Percentiles rank a stretch among this genome's conserved stretches.
These are phyloP conservation scores for Fusarium beomiforme DNA, from an alignment of 2,329 filamentous ascomycete species.

Conservation along the genomic window DNA sequence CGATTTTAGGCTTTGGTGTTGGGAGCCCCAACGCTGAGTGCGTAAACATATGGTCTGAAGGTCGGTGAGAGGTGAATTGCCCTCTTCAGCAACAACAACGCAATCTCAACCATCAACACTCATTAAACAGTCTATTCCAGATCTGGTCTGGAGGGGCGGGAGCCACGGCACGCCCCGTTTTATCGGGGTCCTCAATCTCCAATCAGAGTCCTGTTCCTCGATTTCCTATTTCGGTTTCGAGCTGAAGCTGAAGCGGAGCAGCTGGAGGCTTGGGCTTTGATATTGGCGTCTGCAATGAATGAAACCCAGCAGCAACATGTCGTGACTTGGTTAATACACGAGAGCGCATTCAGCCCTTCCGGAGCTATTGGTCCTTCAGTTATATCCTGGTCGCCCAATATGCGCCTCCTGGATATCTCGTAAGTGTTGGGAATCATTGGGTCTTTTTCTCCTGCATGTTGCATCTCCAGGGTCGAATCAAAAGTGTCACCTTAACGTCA, in stretches of 20 bases:
- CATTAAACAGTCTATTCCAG: constrained; percentile 19
- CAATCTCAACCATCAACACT: background rate
- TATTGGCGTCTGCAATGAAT: background rate
- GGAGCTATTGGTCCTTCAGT: background rate
- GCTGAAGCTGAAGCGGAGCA: constrained; percentile 2
- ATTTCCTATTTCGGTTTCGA: background rate
- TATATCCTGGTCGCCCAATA: background rate
- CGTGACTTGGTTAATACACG: background rate
- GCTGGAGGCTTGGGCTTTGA: background rate
- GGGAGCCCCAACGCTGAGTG: background rate
- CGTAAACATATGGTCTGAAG: background rate
- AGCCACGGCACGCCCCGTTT: constrained; percentile 40
- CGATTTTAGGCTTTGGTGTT: background rate
- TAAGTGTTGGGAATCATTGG: background rate
- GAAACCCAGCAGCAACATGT: background rate
- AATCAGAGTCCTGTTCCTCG: constrained; percentile 29
- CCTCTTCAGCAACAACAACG: background rate
- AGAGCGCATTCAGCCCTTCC: background rate
- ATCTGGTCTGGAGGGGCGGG: constrained; percentile 34
- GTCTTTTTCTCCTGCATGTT: constrained; percentile 3
- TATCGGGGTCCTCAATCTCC: constrained; percentile 1
- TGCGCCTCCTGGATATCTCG: background rate
- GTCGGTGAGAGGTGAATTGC: background rate
- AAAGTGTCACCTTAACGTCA: background rate
- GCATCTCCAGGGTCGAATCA: background rate